Conservation (phyloP, 306 rosid genomes). For the Echinosophora koreensis region DNA sequence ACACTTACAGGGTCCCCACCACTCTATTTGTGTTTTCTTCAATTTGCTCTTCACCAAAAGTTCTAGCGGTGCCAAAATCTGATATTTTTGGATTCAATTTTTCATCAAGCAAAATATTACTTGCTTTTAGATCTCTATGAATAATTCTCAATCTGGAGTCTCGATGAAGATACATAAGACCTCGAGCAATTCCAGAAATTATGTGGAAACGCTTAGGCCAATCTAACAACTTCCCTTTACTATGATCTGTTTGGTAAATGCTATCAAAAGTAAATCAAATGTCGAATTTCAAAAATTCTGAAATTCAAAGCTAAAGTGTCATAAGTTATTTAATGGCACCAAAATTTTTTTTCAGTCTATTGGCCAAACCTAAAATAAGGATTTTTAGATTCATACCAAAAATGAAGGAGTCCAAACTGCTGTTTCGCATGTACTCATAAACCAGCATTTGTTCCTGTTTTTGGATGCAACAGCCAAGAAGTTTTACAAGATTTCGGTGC, state of each 20-base stretch:
- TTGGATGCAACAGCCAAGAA: slow-evolving; percentile 53
- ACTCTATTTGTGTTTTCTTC: slow-evolving; percentile 59
- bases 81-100: slow-evolving; percentile 55
- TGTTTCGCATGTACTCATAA: slow-evolving; percentile 37
- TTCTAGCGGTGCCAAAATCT: slow-evolving; percentile 50
- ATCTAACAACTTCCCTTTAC: background rate
- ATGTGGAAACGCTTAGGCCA: slow-evolving; percentile 47
- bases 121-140: slow-evolving; percentile 56
- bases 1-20: slow-evolving; percentile 52
- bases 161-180: slow-evolving; percentile 55
- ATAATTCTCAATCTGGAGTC: slow-evolving; percentile 53
- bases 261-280: too few species aligned
- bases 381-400: slow-evolving; percentile 33
- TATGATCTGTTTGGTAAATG: background rate
- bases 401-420: slow-evolving; percentile 49
- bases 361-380: too few species aligned
- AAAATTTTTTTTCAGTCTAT: too few species aligned
- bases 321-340: background rate
- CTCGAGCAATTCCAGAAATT: slow-evolving; percentile 49
- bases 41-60: background rate
- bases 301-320: background rate
- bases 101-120: slow-evolving; percentile 51
- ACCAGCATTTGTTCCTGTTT: slow-evolving; percentile 42
- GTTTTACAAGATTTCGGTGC: slow-evolving; percentile 56
- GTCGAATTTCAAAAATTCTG: too few species aligned